Percentiles rank a stretch among this genome's conserved stretches.
phyloP scores from a whole-genome alignment of 176 grass and related monocot genomes.

The Pontederia paniculata region DNA sequence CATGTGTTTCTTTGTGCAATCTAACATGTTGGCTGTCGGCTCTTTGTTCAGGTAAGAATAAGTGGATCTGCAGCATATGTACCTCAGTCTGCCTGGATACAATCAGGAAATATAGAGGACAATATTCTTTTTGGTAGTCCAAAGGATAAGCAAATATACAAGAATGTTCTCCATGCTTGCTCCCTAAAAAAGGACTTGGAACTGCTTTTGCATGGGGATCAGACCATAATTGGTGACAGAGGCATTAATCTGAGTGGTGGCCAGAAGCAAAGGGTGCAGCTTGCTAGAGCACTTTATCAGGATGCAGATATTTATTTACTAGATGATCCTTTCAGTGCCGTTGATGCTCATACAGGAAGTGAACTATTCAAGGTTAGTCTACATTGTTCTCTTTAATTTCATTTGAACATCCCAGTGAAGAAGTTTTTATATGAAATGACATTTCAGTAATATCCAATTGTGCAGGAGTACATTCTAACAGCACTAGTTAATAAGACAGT shows the following conservation, averaged over 20 bases:
- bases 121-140: slow-evolving; percentile 92
- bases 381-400: background rate
- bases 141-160: slow-evolving; percentile 66
- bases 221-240: slow-evolving; percentile 92
- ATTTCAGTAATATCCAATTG: background rate
- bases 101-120: slow-evolving; percentile 92
- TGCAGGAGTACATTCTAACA: slow-evolving; percentile 85
- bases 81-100: slow-evolving; percentile 93
- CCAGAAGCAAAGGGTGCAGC: slow-evolving; percentile 95
- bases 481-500: slow-evolving; percentile 77
- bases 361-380: slow-evolving; percentile 72
- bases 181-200: slow-evolving; percentile 92
- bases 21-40: slow-evolving; percentile 23
- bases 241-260: slow-evolving; percentile 99
- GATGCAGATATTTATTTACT: slow-evolving; percentile 98
- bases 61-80: slow-evolving; percentile 88
- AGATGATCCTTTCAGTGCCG: slow-evolving; percentile 96
- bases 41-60: slow-evolving; percentile 64
- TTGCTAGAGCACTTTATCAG: slow-evolving; percentile 94
- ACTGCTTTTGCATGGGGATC: slow-evolving; percentile 82
- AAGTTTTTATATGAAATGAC: no score
- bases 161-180: slow-evolving; percentile 78
- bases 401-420: no score
- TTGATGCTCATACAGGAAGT: slow-evolving; percentile 95
- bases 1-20: background rate